These are phyloP conservation scores for Debaryomyces subglobosus DNA, from an alignment of 1,139 yeast species.

Conservation along the genomic window DNA sequence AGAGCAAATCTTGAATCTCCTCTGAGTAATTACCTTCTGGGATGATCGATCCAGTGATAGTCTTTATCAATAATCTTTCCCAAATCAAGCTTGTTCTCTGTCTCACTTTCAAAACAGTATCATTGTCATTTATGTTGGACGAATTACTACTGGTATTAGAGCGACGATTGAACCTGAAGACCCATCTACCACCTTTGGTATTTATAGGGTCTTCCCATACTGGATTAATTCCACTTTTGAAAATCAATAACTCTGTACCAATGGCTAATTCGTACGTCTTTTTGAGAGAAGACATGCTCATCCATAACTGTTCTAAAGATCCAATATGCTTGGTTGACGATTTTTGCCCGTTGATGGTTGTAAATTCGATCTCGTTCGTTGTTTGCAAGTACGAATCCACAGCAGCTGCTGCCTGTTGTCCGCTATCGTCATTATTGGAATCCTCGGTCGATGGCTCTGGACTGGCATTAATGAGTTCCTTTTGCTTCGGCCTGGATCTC, in stretches of 20 bases:
- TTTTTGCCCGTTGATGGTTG: constrained; percentile 20
- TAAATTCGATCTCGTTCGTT: constrained; percentile 43
- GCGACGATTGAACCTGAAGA: constrained; percentile 51
- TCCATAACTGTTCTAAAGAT: constrained; percentile 68
- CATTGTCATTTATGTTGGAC: constrained; percentile 11
- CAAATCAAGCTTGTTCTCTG: constrained; percentile 49
- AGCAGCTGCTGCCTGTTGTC: constrained; percentile 21
- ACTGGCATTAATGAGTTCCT: neutral
- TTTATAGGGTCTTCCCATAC: constrained; percentile 75
- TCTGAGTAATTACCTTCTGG: constrained; percentile 31
- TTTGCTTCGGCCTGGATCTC: constrained; percentile 29
- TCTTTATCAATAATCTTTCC: constrained; percentile 53
- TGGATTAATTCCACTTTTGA: constrained; percentile 67
- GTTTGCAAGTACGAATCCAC: constrained; percentile 47
- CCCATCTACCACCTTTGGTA: constrained; percentile 69
- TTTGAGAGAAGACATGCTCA: constrained; percentile 49
- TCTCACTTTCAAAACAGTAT: constrained; percentile 26
- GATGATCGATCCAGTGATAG: constrained; percentile 48
- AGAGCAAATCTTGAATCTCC: constrained; percentile 39
- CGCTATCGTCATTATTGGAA: constrained; percentile 14
- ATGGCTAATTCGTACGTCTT: constrained; percentile 50
- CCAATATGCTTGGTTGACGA: constrained; percentile 41
- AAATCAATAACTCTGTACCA: constrained; percentile 62
- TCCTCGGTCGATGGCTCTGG: constrained; percentile 15
- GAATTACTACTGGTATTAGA: constrained; percentile 14